Conservation (phyloP, 352 stramenopile genomes). For the Globisporangium sylvaticum region DNA sequence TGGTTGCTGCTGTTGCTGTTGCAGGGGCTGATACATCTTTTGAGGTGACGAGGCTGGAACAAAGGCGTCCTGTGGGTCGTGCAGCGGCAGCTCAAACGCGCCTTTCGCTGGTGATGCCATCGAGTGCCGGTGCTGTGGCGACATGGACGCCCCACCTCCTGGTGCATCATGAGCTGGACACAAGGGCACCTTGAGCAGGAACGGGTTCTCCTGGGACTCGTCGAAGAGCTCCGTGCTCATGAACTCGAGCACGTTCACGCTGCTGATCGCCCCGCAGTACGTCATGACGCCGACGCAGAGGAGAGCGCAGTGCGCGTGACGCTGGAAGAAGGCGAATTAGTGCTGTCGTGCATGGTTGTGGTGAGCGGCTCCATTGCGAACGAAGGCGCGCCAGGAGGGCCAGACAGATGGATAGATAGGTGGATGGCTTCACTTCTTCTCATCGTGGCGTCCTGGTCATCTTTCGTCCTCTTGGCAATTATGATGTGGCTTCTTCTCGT, state of each 20-base stretch:
- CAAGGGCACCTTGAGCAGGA: slow-evolving; percentile 32
- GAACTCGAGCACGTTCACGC: slow-evolving; percentile 62
- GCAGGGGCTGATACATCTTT: neutral
- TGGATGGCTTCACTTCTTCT: neutral
- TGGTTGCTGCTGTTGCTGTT: neutral
- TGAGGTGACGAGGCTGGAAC: neutral
- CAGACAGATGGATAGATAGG: neutral
- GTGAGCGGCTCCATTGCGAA: neutral
- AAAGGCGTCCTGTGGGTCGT: slow-evolving; percentile 19
- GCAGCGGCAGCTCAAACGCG: slow-evolving; percentile 32
- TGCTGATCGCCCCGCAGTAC: slow-evolving; percentile 63
- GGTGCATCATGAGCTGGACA: slow-evolving; percentile 7
- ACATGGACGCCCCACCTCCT: slow-evolving; percentile 1
- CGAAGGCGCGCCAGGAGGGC: neutral
- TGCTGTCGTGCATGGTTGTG: neutral
- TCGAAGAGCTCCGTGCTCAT: slow-evolving; percentile 72
- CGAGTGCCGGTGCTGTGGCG: neutral
- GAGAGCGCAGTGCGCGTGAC: neutral
- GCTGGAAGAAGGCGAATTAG: neutral
- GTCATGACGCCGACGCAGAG: slow-evolving; percentile 16
- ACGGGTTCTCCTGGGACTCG: slow-evolving; percentile 69
- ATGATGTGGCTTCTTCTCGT: neutral
- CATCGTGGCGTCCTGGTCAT: neutral
- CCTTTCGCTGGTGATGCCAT: neutral
- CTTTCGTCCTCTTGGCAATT: slow-evolving; percentile 1